Evolutionary conservation across 768 basidiomycete genomes (phyloP).

Genomic region (Lactarius sp.): DNA sequence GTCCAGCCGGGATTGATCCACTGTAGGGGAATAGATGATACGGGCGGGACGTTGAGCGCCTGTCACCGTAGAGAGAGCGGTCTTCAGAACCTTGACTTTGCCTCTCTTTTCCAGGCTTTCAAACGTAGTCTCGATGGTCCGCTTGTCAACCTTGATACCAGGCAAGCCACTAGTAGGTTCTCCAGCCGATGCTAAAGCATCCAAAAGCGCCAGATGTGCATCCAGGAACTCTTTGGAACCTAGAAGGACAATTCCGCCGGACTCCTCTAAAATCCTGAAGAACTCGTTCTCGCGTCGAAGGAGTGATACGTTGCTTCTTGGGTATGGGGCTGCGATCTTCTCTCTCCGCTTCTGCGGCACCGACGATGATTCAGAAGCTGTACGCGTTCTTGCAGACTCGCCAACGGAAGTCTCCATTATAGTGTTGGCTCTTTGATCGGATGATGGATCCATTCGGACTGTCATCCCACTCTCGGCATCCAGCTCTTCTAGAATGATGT

Average conservation of each 20-base stretch:
- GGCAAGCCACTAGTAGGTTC: constrained; percentile 66
- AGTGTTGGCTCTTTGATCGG: not conserved
- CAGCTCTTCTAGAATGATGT: not conserved
- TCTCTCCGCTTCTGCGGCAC: constrained; percentile 24
- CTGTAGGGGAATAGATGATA: constrained; percentile 61
- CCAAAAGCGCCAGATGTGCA: constrained; percentile 58
- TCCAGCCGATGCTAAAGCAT: constrained; percentile 49
- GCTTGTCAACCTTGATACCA: constrained; percentile 67
- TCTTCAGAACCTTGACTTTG: constrained; percentile 65
- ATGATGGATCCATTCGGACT: not conserved
- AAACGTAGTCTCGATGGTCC: constrained; percentile 59
- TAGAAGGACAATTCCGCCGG: constrained; percentile 63
- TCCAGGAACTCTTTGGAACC: constrained; percentile 67
- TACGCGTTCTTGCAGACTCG: not conserved
- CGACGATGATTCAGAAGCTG: not conserved
- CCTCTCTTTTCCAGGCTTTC: constrained; percentile 59
- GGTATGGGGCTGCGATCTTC: constrained; percentile 19
- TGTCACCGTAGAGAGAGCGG: constrained; percentile 53
- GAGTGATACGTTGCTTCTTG: constrained; percentile 66
- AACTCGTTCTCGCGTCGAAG: constrained; percentile 80
- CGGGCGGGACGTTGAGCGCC: constrained; percentile 55
- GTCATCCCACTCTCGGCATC: not conserved
- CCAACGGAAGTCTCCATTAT: not conserved
- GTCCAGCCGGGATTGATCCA: constrained; percentile 49
- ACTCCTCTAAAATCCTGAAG: constrained; percentile 54